phyloP scores from a whole-genome alignment of 257 asterid species.

The Gentiana macrophylla region DNA sequence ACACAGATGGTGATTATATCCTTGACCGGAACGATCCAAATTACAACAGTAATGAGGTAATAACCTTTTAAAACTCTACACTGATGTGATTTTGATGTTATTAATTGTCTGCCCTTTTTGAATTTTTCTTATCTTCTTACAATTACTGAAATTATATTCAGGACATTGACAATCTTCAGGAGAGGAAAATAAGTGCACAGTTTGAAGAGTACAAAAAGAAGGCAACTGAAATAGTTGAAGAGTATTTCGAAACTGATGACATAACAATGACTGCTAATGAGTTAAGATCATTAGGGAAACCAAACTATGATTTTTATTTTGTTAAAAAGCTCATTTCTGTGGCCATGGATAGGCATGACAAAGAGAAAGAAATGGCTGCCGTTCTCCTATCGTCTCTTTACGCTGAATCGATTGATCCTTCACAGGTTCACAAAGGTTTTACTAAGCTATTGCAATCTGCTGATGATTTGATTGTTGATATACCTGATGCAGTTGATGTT shows the following conservation, averaged over 20 bases:
- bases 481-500: constrained; percentile 73
- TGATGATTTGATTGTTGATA: constrained; percentile 76
- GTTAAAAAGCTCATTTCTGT: constrained; percentile 77
- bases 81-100: constrained; percentile 22
- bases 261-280: constrained; percentile 64
- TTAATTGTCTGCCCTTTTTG: not conserved
- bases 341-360: constrained; percentile 93
- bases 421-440: constrained; percentile 91
- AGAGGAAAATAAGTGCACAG: constrained; percentile 17
- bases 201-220: constrained; percentile 75
- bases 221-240: constrained; percentile 60
- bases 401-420: constrained; percentile 64
- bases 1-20: constrained; percentile 26
- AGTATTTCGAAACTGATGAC: constrained; percentile 78
- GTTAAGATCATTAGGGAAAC: constrained; percentile 50
- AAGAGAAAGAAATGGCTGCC: constrained; percentile 95
- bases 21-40: constrained; percentile 64
- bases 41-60: constrained; percentile 56
- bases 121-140: not conserved
- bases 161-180: constrained; percentile 37
- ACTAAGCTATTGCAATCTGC: constrained; percentile 78
- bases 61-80: no score
- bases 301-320: constrained; percentile 57
- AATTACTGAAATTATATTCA: constrained; percentile 9
- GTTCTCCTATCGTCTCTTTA: constrained; percentile 65